These are phyloP conservation scores for Chaetomiaceae sp. DNA, from an alignment of 2,329 filamentous ascomycete species.

Conservation along the genomic window DNA sequence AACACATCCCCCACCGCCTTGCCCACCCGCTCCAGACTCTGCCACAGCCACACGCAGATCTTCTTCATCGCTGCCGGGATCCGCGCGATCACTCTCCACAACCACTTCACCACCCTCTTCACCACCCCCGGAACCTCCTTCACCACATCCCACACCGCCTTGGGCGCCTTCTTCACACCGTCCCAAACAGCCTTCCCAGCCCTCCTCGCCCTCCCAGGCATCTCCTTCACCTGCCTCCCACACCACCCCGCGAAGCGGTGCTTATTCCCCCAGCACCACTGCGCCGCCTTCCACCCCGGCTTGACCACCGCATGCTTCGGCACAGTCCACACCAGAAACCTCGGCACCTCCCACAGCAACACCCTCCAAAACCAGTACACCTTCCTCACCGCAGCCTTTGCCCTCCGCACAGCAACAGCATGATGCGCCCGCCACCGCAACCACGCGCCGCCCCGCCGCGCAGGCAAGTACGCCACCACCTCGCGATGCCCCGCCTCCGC, in stretches of 20 bases:
- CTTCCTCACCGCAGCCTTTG: constrained; percentile 20
- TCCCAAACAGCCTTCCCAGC: constrained; percentile 15
- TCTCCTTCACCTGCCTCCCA: constrained; percentile 23
- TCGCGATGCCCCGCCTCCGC: constrained; percentile 36
- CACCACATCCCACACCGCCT: constrained; percentile 11
- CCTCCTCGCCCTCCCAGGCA: constrained; percentile 26
- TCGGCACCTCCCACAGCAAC: constrained; percentile 29
- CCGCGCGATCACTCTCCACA: constrained; percentile 20
- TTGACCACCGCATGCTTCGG: constrained; percentile 21
- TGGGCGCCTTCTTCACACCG: constrained; percentile 13
- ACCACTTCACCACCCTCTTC: constrained; percentile 14
- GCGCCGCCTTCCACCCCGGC: constrained; percentile 21
- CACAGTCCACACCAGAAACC: constrained; percentile 25
- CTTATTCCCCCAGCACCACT: constrained; percentile 22
- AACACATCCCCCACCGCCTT: constrained; percentile 24
- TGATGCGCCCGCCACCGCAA: constrained; percentile 33
- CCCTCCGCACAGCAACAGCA: constrained; percentile 24
- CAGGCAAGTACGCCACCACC: constrained; percentile 38
- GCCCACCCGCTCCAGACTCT: constrained; percentile 25
- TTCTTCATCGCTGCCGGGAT: constrained; percentile 26
- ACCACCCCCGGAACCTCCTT: constrained; percentile 25
- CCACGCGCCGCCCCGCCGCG: constrained; percentile 34
- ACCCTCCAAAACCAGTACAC: constrained; percentile 25
- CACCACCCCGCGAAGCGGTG: constrained; percentile 27
- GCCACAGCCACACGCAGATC: constrained; percentile 28